A percentile compares a stretch with the other conserved stretches of the same genome.
Evolutionary conservation across 2,329 filamentous ascomycete genomes (phyloP).

Genomic region (Clarireedia hainanense): DNA sequence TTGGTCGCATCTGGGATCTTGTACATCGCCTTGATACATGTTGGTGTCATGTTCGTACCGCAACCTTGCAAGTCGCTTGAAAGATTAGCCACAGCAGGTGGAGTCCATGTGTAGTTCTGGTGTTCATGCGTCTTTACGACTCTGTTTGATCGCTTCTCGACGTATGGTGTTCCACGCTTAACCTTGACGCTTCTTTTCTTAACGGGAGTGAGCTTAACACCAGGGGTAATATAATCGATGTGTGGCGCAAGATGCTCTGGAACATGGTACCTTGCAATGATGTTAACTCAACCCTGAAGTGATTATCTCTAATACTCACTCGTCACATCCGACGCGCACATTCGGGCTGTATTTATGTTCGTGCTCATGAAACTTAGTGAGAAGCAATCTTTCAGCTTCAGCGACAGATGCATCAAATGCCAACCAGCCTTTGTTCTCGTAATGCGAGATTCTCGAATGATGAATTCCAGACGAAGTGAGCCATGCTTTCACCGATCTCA

Average conservation of each 20-base stretch:
- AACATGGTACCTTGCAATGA: constrained; percentile 31
- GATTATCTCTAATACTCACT: constrained; percentile 15
- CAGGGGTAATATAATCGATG: constrained; percentile 41
- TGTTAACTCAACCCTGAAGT: not conserved
- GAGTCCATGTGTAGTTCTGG: not conserved
- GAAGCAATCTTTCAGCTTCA: constrained; percentile 30
- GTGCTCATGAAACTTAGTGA: constrained; percentile 30
- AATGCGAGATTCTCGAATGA: constrained; percentile 27
- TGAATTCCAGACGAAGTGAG: constrained; percentile 28
- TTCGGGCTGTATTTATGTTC: constrained; percentile 24
- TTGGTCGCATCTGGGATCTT: constrained; percentile 22
- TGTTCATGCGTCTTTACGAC: not conserved
- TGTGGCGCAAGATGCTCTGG: constrained; percentile 34
- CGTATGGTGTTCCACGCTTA: constrained; percentile 4
- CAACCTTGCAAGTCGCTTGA: constrained; percentile 12
- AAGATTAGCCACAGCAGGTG: constrained; percentile 1
- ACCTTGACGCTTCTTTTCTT: constrained; percentile 14
- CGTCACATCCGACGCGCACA: constrained; percentile 29
- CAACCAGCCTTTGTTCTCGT: constrained; percentile 30
- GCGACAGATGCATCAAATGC: constrained; percentile 30
- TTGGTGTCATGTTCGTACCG: constrained; percentile 14
- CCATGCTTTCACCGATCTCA: constrained; percentile 30
- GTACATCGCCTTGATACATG: constrained; percentile 27
- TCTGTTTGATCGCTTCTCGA: constrained; percentile 2
- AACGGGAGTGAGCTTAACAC: constrained; percentile 29